Base-by-base conservation (phyloP, 805 yeast genomes). In the Cyberlindnera maritima region DNA sequence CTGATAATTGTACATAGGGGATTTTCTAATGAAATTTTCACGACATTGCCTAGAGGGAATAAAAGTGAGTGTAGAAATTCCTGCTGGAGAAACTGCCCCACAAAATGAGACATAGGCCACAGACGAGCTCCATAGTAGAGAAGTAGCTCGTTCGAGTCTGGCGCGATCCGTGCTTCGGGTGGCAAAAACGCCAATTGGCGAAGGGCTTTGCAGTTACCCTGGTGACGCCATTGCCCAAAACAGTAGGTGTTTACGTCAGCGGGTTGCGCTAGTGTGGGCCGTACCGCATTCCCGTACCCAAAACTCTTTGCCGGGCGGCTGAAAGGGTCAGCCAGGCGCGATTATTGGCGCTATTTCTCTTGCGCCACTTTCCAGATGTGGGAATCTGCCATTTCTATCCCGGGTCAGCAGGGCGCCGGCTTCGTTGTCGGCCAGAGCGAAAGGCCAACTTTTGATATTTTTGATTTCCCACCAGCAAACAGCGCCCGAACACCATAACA, bases 381-480 rank as follows among this genome's bases (percentile, higher is more conserved):
- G 43, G 14, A 15, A 23, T 17, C 48, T 45, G 48, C 38, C 48
- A 45, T 25, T 34, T 14, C 4, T 21, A 9, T 6, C 3, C n/a
- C 43, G 43, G 33, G 47, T 15, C 43, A 39, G 19, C 14, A 44
- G 40, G n/a, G 31, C 4, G 31, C 31, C 11, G 31, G 31, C 31
- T 11, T 28, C 31, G 31, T 28, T 28, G 31, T 28, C 31, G 31
- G 31, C 31, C 31, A 28, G 14, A 12, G 31, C 31, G 31, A 43
- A 43, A 26, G 42, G 42, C 36, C 46, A 41, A 39, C 19, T 36
- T n/a, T 45, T 36, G 44, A 46, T 46, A 46, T 46, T 48, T 48
- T 41, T 33, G 47, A 43, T 41, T 48, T 48, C 51, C 47, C 51
- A 35, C 48, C 51, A 48, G 51, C 47, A 43, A 48, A 40, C 51